Base-by-base conservation (phyloP, 768 basidiomycete species). In the Saitozyma sp. region DNA sequence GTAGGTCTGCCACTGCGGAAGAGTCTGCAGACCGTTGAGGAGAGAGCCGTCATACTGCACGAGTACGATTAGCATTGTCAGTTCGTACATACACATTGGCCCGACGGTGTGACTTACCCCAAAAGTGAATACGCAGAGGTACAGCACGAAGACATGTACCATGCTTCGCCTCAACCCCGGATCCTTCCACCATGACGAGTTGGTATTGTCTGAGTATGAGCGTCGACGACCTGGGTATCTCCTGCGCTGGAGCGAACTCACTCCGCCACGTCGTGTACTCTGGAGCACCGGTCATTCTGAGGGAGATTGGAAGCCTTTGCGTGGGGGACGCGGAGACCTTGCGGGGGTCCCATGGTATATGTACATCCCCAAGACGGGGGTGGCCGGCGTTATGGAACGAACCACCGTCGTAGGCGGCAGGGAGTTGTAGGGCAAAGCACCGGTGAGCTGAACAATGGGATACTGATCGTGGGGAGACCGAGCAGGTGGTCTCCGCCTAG, bases 111-210 rank as follows among this genome's bases (percentile, higher is more conserved):
- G n/a, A 58, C 54, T 64, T 20, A 58, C 58, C 8, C 62, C 65
- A 45, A 51, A 63, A 17, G 60, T 51, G 40, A 60, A 63, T 8
- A 63, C 56, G 8, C 40, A 14, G 37, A 49, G 50, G 58, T 63
- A 67, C 17, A 67, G 14, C 11, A 64, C 50, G n/a, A 42, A 17
- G 17, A 63, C 29, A 16, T 62, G 50, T 1, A 64, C 19, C 14
- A 54, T 48, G 39, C 45, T 59, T 53, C 54, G 50, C 9, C 66
- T 51, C 14, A 67, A 51, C 37, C 66, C 63, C 37, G 37, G 41
- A 48, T 67, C 66, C 14, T n/a, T 9, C 53, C 56, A 67, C 66
- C 66, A 67, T 16, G 13, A 56, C 10, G 53, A 6, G 50, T 63
- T 50, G 54, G 61, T 48, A 49, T 63, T 62, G 57, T 66, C 61